Conservation (phyloP, 306 rosid species). For the Begonia fuchsioides region DNA sequence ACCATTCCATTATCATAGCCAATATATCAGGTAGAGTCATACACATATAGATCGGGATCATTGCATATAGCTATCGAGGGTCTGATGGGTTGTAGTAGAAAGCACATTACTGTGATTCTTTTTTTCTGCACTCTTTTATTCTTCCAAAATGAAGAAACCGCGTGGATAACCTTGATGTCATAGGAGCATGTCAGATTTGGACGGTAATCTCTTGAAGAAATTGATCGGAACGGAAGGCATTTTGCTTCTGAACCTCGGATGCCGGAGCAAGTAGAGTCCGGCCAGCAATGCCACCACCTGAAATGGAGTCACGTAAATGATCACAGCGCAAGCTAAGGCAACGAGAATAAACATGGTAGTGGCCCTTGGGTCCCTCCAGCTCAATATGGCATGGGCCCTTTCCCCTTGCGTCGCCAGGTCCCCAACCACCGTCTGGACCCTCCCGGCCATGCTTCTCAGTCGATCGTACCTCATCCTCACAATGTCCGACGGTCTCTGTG, state of each 20-base stretch:
- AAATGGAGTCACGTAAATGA: constrained; percentile 82
- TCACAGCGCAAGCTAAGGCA: constrained; percentile 69
- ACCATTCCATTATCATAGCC: too few relatives aligned
- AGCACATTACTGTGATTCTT: too few relatives aligned
- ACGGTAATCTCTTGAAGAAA: constrained; percentile 91
- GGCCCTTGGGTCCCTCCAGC: constrained; percentile 90
- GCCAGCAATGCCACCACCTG: constrained; percentile 61
- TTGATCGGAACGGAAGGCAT: constrained; percentile 79
- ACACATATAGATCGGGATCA: too few relatives aligned
- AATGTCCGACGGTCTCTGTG: constrained; percentile 33
- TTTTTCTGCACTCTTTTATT: too few relatives aligned
- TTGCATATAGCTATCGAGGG: too few relatives aligned
- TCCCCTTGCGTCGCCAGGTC: constrained; percentile 93
- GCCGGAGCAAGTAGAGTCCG: constrained; percentile 66
- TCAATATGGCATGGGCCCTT: constrained; percentile 59
- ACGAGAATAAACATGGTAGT: constrained; percentile 76
- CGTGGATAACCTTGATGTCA: constrained; percentile 9
- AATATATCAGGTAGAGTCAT: too few relatives aligned
- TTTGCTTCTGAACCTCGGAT: constrained; percentile 71
- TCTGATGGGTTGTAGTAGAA: too few relatives aligned
- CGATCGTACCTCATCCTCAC: constrained; percentile 92
- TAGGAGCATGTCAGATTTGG: constrained; percentile 61
- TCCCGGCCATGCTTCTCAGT: constrained; percentile 62
- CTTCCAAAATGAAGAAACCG: too few relatives aligned
- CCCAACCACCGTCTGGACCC: constrained; percentile 81